Conservation (phyloP, 495 filamentous ascomycete genomes). For the Tuber umbilicatum region DNA sequence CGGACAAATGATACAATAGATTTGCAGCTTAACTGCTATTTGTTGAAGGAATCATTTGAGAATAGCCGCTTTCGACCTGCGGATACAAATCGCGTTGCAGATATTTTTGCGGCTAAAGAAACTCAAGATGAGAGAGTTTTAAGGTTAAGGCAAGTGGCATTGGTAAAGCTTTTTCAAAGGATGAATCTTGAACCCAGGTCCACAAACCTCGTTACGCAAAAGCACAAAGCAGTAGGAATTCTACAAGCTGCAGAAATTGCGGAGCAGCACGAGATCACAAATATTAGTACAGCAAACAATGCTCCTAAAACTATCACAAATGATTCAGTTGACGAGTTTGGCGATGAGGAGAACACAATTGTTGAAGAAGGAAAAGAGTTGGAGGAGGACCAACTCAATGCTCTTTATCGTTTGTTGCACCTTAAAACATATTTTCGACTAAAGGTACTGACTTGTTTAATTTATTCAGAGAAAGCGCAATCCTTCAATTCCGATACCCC, state of each 20-base stretch:
- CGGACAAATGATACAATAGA: slow-evolving; percentile 90
- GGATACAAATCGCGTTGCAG: slow-evolving; percentile 65
- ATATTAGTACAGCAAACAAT: slow-evolving; percentile 8
- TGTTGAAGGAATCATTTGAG: slow-evolving; percentile 67
- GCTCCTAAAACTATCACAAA: neutral
- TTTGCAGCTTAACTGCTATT: slow-evolving; percentile 72
- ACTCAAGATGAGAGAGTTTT: slow-evolving; percentile 76
- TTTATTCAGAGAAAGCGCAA: slow-evolving; percentile 68
- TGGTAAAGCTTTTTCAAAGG: slow-evolving; percentile 84
- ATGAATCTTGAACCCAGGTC: slow-evolving; percentile 71
- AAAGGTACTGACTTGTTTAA: slow-evolving; percentile 15
- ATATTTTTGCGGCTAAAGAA: slow-evolving; percentile 68
- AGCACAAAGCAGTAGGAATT: slow-evolving; percentile 71
- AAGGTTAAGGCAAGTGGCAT: slow-evolving; percentile 74
- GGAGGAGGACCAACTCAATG: slow-evolving; percentile 90
- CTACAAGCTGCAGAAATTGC: slow-evolving; percentile 78
- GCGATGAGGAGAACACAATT: slow-evolving; percentile 8
- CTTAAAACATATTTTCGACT: neutral
- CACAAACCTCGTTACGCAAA: slow-evolving; percentile 66
- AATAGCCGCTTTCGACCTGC: slow-evolving; percentile 50
- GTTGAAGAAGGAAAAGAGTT: slow-evolving; percentile 72
- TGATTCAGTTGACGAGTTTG: neutral
- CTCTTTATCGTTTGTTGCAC: slow-evolving; percentile 56
- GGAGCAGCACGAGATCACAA: slow-evolving; percentile 60
- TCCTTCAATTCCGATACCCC: slow-evolving; percentile 93